phyloP scores from a whole-genome alignment of 176 grass and related monocot genomes.

The Oryza glaberrima region DNA sequence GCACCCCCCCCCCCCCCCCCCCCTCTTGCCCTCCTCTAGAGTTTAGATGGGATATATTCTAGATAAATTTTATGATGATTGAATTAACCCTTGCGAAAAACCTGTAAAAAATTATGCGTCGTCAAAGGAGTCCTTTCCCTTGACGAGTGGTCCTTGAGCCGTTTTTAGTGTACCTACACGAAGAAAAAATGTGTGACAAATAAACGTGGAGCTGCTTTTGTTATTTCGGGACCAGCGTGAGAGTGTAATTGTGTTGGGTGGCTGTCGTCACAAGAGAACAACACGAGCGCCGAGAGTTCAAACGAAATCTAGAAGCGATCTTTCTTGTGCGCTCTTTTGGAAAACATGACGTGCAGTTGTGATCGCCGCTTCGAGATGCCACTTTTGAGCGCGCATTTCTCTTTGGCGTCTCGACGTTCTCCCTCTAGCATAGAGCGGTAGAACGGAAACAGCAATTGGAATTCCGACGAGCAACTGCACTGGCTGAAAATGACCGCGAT shows the following conservation, averaged over 20 bases:
- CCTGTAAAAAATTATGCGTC: not conserved
- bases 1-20: no score
- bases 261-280: slow-evolving; percentile 3
- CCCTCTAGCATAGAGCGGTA: not conserved
- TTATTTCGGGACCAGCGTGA: not conserved
- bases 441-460: not conserved
- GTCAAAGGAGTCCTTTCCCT: not conserved
- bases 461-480: not conserved
- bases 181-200: not conserved
- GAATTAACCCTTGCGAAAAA: not conserved
- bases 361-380: slow-evolving; percentile 24
- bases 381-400: not conserved
- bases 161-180: not conserved
- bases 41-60: no score
- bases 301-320: slow-evolving; percentile 42
- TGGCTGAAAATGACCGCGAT: slow-evolving; percentile 9
- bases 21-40: not conserved
- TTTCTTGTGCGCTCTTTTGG: slow-evolving; percentile 8
- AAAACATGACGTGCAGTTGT: slow-evolving; percentile 21
- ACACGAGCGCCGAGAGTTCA: slow-evolving; percentile 16
- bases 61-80: not conserved
- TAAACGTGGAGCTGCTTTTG: not conserved
- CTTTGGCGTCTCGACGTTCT: not conserved
- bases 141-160: not conserved
- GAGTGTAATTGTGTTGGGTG: not conserved